phyloP scores from a whole-genome alignment of 169 alveolate genomes.

The Amoebophrya sp. region DNA sequence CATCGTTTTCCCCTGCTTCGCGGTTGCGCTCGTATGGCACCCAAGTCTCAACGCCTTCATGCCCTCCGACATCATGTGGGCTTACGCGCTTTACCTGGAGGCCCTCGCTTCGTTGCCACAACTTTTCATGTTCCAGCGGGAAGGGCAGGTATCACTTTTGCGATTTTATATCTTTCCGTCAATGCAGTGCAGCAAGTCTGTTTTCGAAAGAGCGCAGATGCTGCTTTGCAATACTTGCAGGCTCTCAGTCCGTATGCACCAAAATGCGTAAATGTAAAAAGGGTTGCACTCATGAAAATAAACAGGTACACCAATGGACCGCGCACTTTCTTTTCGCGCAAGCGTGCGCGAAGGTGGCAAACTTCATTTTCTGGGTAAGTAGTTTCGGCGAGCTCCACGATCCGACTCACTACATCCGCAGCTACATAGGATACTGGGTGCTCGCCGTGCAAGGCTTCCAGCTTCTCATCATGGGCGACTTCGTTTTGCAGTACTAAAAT shows the following conservation, averaged over 20 bases:
- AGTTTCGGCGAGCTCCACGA: neutral
- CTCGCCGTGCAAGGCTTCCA: neutral
- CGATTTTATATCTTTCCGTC: no score
- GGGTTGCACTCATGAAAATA: no score
- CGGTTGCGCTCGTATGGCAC: neutral
- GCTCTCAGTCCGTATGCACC: no score
- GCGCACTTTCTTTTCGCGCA: neutral
- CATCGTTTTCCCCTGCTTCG: neutral
- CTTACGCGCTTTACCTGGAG: neutral
- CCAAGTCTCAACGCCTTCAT: neutral
- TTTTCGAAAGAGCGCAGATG: no score
- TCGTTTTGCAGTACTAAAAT: neutral
- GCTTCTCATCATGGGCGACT: slow-evolving; percentile 9
- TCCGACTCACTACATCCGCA: neutral
- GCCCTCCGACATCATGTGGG: slow-evolving; percentile 15
- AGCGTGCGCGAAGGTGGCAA: neutral
- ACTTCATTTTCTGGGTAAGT: neutral
- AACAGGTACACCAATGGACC: neutral
- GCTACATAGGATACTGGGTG: slow-evolving; percentile 2
- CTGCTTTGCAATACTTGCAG: no score
- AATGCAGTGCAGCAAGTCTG: no score
- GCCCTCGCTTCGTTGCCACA: neutral
- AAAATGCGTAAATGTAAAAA: no score
- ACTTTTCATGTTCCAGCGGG: neutral
- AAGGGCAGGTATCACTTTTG: neutral